Percentiles rank a stretch among this genome's conserved stretches.
phyloP scores from a whole-genome alignment of 2,329 filamentous ascomycete species.

The Xylariomycetidae sp. region DNA sequence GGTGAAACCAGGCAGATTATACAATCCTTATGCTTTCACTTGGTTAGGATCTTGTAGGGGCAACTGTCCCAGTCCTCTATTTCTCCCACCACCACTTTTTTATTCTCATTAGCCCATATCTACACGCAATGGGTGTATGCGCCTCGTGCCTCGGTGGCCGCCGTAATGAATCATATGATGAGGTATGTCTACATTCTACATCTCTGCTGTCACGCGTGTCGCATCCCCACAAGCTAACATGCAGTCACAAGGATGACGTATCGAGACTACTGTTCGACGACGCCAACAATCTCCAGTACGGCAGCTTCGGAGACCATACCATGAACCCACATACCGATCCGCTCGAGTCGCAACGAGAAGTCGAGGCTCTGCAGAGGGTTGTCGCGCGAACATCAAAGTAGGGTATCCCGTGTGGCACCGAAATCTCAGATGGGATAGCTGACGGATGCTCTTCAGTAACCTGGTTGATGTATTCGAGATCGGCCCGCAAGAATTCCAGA shows the following conservation, averaged over 20 bases:
- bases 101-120: constrained; percentile 4
- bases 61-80: constrained; percentile 17
- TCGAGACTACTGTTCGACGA: constrained; percentile 58
- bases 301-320: constrained; percentile 56
- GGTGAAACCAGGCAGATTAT: constrained; percentile 28
- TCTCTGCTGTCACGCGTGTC: neutral
- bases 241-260: constrained; percentile 46
- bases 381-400: constrained; percentile 63
- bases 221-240: neutral
- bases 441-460: constrained; percentile 44
- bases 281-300: constrained; percentile 54
- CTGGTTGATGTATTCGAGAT: constrained; percentile 67
- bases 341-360: constrained; percentile 59
- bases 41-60: constrained; percentile 13
- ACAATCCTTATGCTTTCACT: constrained; percentile 26
- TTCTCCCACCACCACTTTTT: constrained; percentile 5
- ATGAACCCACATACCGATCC: constrained; percentile 53
- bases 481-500: constrained; percentile 43
- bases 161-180: constrained; percentile 47
- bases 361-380: constrained; percentile 59
- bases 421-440: constrained; percentile 11
- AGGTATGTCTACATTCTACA: constrained; percentile 37
- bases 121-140: constrained; percentile 51
- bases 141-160: constrained; percentile 55
- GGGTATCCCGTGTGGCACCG: constrained; percentile 15